Evolutionary conservation across 73 alveolate species (phyloP), one percentile per base, ranked within the genome.

Genomic region (Symbiodinium pilosum): DNA sequence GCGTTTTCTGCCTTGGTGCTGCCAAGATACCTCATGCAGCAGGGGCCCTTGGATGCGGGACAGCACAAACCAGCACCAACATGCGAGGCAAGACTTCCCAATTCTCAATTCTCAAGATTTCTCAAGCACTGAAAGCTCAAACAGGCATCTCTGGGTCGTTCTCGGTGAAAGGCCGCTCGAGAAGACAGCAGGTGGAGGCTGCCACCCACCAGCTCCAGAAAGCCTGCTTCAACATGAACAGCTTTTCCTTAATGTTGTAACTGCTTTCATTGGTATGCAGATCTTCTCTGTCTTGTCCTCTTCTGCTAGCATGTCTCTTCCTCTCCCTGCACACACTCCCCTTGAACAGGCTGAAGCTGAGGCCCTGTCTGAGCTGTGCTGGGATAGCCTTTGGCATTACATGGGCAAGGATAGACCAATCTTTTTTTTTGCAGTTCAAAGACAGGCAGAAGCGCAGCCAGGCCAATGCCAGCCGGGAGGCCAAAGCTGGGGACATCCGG

Each of bases 11-110:
- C 77, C 32, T 59, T 18, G 77, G 12, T 28, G 32, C 77, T 24
- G 77, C 77, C 32, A 42, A 20, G 59, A 36, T 20, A 34, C 94
- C 59, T 87, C 94, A 40, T 87, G 94, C 94, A 87, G 52, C 94
- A 87, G 38, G 3, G 94, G 85, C 71, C 94, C 94, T 87, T 20
- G 34, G 84, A 21, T 54, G 56, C 12, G 81, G 32, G 47, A 26
- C n/a, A 28, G 21, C 69, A 52, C 21, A 20, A 52, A n/a, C n/a
- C n/a, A n/a, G n/a, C n/a, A 11, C 16, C 16, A 52, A 52, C n/a
- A 18, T 52, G 14, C 2, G 69, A 52, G 69, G 69, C 69, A 52
- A 3, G 2, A 18, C 69, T 1, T 20, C 69, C 21, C 69, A 52
- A 20, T 5, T 5, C 69, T 1, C 12, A 20, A 52, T 1, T 20